A percentile compares a stretch with the other conserved stretches of the same genome.
These are phyloP conservation scores for Fusarium udum DNA, from an alignment of 2,329 filamentous ascomycete species.

Conservation along the genomic window DNA sequence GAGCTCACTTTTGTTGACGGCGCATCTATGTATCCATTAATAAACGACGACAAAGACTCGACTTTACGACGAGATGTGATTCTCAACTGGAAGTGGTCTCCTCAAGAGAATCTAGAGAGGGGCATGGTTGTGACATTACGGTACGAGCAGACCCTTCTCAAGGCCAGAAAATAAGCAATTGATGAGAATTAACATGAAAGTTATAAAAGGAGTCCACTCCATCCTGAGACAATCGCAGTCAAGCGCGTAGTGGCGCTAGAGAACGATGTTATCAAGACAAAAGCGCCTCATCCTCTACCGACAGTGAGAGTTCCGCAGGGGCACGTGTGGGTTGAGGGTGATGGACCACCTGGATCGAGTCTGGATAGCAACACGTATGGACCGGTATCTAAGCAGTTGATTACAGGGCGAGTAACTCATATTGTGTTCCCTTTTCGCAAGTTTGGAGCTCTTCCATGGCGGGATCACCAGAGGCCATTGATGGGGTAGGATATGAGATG, in stretches of 20 bases:
- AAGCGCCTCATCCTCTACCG: constrained; percentile 65
- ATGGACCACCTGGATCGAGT: constrained; percentile 75
- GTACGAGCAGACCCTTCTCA: constrained; percentile 52
- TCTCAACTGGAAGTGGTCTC: constrained; percentile 67
- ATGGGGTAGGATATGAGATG: constrained; percentile 15
- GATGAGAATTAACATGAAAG: constrained; percentile 8
- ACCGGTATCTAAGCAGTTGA: constrained; percentile 77
- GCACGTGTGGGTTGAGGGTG: constrained; percentile 96
- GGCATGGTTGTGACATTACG: constrained; percentile 81
- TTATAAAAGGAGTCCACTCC: constrained; percentile 69
- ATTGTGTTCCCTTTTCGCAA: constrained; percentile 75
- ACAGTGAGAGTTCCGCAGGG: constrained; percentile 76
- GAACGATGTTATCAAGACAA: constrained; percentile 78
- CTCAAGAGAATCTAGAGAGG: constrained; percentile 66
- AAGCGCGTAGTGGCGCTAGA: constrained; percentile 86
- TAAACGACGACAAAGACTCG: constrained; percentile 73
- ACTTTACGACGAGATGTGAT: constrained; percentile 65
- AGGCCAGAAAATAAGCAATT: neutral
- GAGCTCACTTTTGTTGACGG: constrained; percentile 68
- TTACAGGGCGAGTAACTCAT: constrained; percentile 78
- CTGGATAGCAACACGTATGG: constrained; percentile 92
- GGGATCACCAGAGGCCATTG: constrained; percentile 56
- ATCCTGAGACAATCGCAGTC: constrained; percentile 75
- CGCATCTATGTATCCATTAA: constrained; percentile 79
- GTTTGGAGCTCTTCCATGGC: constrained; percentile 66